Base-by-base conservation (phyloP, 352 stramenopile genomes). In the Phytopythium montanum region DNA sequence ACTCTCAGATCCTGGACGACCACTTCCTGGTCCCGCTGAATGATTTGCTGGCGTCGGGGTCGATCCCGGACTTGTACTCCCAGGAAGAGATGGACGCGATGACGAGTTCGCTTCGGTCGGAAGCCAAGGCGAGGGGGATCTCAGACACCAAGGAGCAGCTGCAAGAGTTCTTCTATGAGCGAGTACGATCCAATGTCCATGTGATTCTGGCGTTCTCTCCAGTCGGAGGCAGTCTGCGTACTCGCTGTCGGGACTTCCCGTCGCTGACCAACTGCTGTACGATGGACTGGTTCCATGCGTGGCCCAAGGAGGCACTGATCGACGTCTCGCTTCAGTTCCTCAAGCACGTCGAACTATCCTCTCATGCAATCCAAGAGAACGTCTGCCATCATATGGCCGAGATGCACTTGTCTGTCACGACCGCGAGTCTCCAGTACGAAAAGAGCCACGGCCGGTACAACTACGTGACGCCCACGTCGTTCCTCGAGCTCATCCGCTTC, bases 301-400 rank as follows among this genome's bases (percentile, higher is more conserved):
- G 92, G 91, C 90, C 92, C 0, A 88, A 87, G 59, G 90, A 96
- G 61, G 86, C 87, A 6, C 75, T 97, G 3, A 76, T 96, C 1
- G 86, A 91, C 54, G 90, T 97, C 2, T 89, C 89, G 9, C 64
- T 94, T 36, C 75, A 87, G 23, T 97, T 97, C 50, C 64, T 97
- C 5, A 75, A 91, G 14, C 73, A 92, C n/a, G 61, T 93, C 1
- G 73, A 91, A 4, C 56, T 94, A 10, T 72, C 68, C 0, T 87
- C 76, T 1, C 69, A 72, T 19, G 77, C 85, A 10, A 81, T 97
- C 23, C 81, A 94, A 28, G 90, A 97, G 46, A 97, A 97, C 54
- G 88, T 98, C 10, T 92, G 85, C 9, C 86, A 97, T 59, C 88
- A 97, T 66, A 97, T 98, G 84, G 90, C 92, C 3, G 89, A 97